phyloP scores from a whole-genome alignment of 2,329 filamentous ascomycete species.

The Fusarium tanahbumbuense region DNA sequence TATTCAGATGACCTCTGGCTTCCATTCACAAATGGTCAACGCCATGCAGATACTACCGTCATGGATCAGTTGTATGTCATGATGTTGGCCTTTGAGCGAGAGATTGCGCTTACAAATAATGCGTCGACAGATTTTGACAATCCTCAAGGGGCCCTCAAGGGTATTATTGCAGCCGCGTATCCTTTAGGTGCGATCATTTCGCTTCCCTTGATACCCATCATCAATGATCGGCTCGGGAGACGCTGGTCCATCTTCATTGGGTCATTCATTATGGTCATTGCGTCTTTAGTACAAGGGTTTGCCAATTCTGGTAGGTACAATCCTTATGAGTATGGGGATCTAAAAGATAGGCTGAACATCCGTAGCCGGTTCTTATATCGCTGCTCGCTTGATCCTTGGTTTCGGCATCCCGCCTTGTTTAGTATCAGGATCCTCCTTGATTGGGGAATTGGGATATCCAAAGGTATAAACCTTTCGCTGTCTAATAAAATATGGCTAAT shows the following conservation, averaged over 20 bases:
- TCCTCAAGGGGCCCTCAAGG: conserved; percentile 48
- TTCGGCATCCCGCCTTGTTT: conserved; percentile 55
- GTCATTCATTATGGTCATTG: conserved; percentile 29
- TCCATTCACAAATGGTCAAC: background rate
- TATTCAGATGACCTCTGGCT: background rate
- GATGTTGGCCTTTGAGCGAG: background rate
- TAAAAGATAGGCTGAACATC: too few relatives aligned
- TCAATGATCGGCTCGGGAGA: conserved; percentile 47
- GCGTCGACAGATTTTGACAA: conserved; percentile 39
- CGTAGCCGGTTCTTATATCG: conserved; percentile 61
- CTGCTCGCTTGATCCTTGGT: conserved; percentile 63
- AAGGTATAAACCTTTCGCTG: conserved; percentile 32
- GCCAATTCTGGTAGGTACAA: background rate
- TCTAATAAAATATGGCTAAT: background rate
- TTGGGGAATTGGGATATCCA: background rate
- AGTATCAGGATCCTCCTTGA: background rate
- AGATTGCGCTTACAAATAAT: accelerated
- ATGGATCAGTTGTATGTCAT: background rate
- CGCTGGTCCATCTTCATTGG: conserved; percentile 47
- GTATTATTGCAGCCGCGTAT: conserved; percentile 56
- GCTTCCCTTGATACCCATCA: conserved; percentile 43
- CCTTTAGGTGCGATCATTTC: conserved; percentile 58
- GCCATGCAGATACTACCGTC: background rate
- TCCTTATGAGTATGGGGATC: too few relatives aligned
- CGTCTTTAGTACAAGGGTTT: conserved; percentile 9